These are phyloP conservation scores for Myrmaecium sp. DNA, from an alignment of 2,329 filamentous ascomycete genomes.

Conservation along the genomic window DNA sequence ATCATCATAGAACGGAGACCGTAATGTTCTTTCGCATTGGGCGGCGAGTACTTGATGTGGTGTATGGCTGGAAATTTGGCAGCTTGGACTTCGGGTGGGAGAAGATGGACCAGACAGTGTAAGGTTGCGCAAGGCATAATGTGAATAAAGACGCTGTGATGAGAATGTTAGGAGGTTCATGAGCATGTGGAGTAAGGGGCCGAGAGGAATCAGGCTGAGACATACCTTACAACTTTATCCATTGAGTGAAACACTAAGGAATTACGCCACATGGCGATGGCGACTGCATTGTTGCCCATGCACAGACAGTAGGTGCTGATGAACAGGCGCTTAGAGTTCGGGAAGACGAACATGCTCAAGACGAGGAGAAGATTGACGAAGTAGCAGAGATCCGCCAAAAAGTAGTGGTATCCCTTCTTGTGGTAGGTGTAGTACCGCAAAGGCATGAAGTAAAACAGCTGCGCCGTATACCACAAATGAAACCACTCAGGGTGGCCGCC, in stretches of 20 bases:
- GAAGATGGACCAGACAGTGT: conserved; percentile 79
- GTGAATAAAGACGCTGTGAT: conserved; percentile 74
- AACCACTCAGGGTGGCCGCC: conserved; percentile 74
- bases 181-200: conserved; percentile 5
- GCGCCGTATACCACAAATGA: conserved; percentile 79
- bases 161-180: not conserved
- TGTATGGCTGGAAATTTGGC: conserved; percentile 71
- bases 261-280: conserved; percentile 98
- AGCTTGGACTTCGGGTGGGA: conserved; percentile 46
- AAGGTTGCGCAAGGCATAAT: conserved; percentile 95
- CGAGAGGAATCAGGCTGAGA: conserved; percentile 2
- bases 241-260: conserved; percentile 96
- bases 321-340: conserved; percentile 76
- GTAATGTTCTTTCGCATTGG: conserved; percentile 66
- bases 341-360: conserved; percentile 79
- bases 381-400: conserved; percentile 92
- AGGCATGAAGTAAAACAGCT: conserved; percentile 91
- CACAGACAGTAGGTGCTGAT: conserved; percentile 84
- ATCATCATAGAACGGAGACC: conserved; percentile 69
- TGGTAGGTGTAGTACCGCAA: conserved; percentile 87
- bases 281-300: conserved; percentile 91
- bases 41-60: conserved; percentile 51
- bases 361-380: conserved; percentile 84
- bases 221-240: conserved; percentile 81
- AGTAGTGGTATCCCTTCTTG: conserved; percentile 69